These are phyloP conservation scores for Russula ochroleuca DNA, from an alignment of 768 basidiomycete genomes.

Conservation along the genomic window DNA sequence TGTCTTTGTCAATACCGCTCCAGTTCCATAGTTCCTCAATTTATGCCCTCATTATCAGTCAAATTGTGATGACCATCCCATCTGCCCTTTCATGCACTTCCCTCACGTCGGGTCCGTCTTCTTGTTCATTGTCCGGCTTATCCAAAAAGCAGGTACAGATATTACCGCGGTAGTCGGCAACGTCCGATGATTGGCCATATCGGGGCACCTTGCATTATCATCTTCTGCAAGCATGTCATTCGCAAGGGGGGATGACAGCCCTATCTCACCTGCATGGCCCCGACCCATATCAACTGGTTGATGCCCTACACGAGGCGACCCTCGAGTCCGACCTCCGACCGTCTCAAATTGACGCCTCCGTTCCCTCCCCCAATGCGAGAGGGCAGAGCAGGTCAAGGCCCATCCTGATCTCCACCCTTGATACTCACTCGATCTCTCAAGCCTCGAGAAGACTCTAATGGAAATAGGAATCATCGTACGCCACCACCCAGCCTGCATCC, in stretches of 20 bases:
- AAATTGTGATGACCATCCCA: too few species aligned
- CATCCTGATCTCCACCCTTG: constrained; percentile 34
- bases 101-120: too few species aligned
- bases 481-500: constrained; percentile 25
- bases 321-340: constrained; percentile 34
- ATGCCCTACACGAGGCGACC: constrained; percentile 34
- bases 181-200: not conserved
- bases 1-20: not conserved
- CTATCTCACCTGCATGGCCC: constrained; percentile 30
- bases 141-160: too few species aligned
- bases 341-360: constrained; percentile 39
- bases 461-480: constrained; percentile 30
- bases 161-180: not conserved
- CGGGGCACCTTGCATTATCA: too few species aligned
- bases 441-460: constrained; percentile 29
- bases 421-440: constrained; percentile 33
- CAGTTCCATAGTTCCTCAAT: not conserved
- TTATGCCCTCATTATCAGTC: too few species aligned
- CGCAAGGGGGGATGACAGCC: not conserved
- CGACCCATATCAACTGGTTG: constrained; percentile 39
- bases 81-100: too few species aligned
- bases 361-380: constrained; percentile 37
- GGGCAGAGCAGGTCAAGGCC: constrained; percentile 30
- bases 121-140: too few species aligned
- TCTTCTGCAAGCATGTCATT: constrained; percentile 16